Evolutionary conservation across 176 grass and related monocot species (phyloP), one percentile per base, ranked within the genome.

Genomic region (Musa schizocarpa): DNA sequence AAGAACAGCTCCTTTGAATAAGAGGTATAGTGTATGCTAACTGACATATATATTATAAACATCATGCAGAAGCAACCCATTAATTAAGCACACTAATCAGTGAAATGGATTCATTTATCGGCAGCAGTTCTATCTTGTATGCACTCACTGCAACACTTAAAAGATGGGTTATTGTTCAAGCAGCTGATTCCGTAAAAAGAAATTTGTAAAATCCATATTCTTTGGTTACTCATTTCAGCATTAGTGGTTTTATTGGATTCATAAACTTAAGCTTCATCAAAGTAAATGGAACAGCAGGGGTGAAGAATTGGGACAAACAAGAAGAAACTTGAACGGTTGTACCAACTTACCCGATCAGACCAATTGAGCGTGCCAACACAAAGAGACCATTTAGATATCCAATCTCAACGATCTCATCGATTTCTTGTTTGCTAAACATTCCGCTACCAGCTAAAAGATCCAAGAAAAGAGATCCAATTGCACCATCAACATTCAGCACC

Each of bases 381-480:
- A 96, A 96, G 59, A 96, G 92, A 5, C 92, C 92, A 58, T 96
- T 96, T 53, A 96, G 87, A 72, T 96, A 96, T 1, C 92, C 92
- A 65, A 96, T 96, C 72, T 96, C 82, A n/a, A 96, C 83, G 29
- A 96, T 96, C 68, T 96, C 92, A 0, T 96, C 92, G 8, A 96
- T 92, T 78, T 96, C 92, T 57, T 89, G 89, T 71, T 96, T 92
- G 49, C 58, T 86, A 86, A 96, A 96, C 92, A 96, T 96, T 79
- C 92, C 92, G 26, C 89, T 92, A 20, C 92, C 92, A 48, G 92
- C 88, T 53, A 96, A 87, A 70, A 96, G 89, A 85, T 96, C 92
- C 76, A 96, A 85, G 83, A 96, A 96, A 77, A 96, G 92, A 62
- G 57, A 62, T 62, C 92, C 92, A 8, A 96, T 96, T 1, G 92